Base-by-base conservation (phyloP, 441 rosid genomes). In the California macrophylla region DNA sequence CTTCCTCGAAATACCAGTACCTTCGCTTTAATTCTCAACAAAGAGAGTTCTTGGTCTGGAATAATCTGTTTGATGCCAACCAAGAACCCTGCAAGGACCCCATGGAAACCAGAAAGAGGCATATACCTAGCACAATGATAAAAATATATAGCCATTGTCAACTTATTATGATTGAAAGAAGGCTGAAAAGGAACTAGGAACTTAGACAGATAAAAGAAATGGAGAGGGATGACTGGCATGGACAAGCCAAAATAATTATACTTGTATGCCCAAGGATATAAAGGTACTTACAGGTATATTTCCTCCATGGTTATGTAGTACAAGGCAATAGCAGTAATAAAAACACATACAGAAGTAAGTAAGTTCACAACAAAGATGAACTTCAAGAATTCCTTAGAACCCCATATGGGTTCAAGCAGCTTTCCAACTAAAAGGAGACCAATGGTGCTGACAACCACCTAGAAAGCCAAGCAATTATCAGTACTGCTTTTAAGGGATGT, bases 31-130 rank as follows among this genome's bases (percentile, higher is more conserved):
- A 92, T 83, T 83, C 80, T 90, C 73, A 92, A 56, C 26, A 87
- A 64, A 66, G 87, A 71, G 63, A 94, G 78, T 82, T 92, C 96
- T 77, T 90, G 99, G 76, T 94, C 99, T 70, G 98, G 96, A 75
- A 90, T 75, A 25, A 94, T 92, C 83, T 94, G 98, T 84, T 92
- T 94, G 70, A 92, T 88, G 56, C 98, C 98, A 66, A 94, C 99
- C 73, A 94, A 83, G 82, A 94, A 85, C 66, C 93, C 97, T 42
- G 86, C 82, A 71, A 92, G 82, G 83, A 92, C 86, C 74, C 96
- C 99, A 78, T 85, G 89, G 78, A 92, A 94, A 61, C 99, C 99
- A 58, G 98, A 89, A 80, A 90, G 80, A 62, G 96, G 99, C 96
- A 89, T 86, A 76, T 94, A 92, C 72, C 98, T 92, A 78, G 69